These are phyloP conservation scores for Angomonas deanei DNA, from an alignment of 208 protist genomes.

Conservation along the genomic window DNA sequence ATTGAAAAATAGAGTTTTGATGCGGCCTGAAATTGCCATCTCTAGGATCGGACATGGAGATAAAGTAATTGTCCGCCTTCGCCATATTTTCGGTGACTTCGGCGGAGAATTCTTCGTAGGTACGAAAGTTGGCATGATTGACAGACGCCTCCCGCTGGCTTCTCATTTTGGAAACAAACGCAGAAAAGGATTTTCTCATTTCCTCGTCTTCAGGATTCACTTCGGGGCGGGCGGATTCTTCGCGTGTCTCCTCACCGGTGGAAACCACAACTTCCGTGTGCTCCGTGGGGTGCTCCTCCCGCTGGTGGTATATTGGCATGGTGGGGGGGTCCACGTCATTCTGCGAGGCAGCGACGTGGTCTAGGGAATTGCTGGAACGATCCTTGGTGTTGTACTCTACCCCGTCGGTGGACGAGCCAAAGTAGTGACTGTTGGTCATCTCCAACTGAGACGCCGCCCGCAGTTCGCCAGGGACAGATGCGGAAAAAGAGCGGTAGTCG, in stretches of 20 bases:
- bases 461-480: not conserved
- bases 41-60: conserved; percentile 47
- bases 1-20: not conserved
- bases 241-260: not conserved
- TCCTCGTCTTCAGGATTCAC: not conserved
- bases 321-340: too few relatives aligned
- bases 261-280: not conserved
- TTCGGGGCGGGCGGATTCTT: not conserved
- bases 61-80: conserved; percentile 42
- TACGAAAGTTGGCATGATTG: not conserved
- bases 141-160: not conserved
- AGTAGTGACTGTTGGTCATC: not conserved
- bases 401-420: not conserved
- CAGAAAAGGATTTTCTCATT: conserved; percentile 1
- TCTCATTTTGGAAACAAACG: conserved; percentile 3
- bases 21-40: conserved; percentile 13
- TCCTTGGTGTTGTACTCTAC: not conserved
- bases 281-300: too few relatives aligned
- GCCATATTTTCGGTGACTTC: conserved; percentile 25
- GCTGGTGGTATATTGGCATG: too few relatives aligned
- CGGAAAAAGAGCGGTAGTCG: not conserved
- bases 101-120: conserved; percentile 15
- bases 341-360: too few relatives aligned
- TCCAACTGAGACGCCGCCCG: not conserved
- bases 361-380: too few relatives aligned